Evolutionary conservation across 768 basidiomycete genomes (phyloP), one percentile per base, ranked within the genome.

Genomic region (Boletus pseudo-olivaceus): DNA sequence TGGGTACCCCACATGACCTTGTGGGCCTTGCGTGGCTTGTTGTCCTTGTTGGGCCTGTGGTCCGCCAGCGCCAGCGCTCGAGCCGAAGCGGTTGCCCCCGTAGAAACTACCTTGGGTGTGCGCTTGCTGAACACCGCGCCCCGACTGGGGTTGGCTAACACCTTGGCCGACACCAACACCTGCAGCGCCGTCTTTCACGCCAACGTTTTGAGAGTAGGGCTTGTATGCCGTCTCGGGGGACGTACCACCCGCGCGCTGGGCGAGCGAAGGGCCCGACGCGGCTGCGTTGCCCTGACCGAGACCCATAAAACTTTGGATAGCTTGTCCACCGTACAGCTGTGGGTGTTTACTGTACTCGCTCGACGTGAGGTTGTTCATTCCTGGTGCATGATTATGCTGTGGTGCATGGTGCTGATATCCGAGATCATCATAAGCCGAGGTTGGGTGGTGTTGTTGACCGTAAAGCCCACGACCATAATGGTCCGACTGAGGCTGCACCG

Each of bases 141-240:
- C 73, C 29, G 73, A 72, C 51, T 76, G 77, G 12, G 72, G 72
- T 37, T 66, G 65, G 1, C 60, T 61, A 5, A 71, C 67, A 6
- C 73, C 62, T 57, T 65, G 64, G 7, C 65, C 71, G 19, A 76
- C 74, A 14, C 78, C 75, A 37, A 74, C 78, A 20, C 77, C 75
- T 19, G 76, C 72, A 2, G 78, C 57, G 3, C 81, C 81, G 53
- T 87, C 88, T 74, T 88, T 88, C 11, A 78, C 74, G 5, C 69
- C 70, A n/a, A 71, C 74, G 47, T 70, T 71, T 50, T 67, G 72
- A 46, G 79, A 81, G 63, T 90, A 90, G 11, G 87, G 84, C 65
- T 91, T 90, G 72, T 88, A 90, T 15, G 85, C 73, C 8, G 82
- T 73, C 69, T 90, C 89, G 1, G 88, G 88, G 7, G 87, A 88